Percentiles rank a stretch among this genome's conserved stretches.
Conservation (phyloP, 257 asterid species). For the Solanum arcanum region DNA sequence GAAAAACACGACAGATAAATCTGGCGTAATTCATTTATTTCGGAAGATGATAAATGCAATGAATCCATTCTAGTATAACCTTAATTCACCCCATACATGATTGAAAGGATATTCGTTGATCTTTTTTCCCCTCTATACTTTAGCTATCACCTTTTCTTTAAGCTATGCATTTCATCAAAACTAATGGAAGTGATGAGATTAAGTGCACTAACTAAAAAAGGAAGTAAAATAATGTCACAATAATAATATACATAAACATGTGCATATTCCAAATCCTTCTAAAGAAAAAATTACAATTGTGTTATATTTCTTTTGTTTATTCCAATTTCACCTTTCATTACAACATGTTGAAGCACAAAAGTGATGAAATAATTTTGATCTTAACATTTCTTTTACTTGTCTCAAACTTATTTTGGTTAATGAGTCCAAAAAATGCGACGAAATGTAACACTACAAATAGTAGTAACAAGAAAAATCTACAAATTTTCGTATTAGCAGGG, state of each 20-base stretch:
- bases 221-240: background rate
- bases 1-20: background rate
- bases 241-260: background rate
- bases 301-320: background rate
- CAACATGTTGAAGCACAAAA: background rate
- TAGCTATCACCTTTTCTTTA: background rate
- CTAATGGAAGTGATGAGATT: background rate
- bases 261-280: background rate
- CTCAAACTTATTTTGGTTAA: background rate
- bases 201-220: background rate
- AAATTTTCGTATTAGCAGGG: conserved; percentile 69
- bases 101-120: background rate
- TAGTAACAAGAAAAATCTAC: background rate
- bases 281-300: background rate
- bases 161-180: background rate
- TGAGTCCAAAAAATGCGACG: background rate
- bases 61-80: background rate
- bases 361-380: background rate
- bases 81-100: background rate
- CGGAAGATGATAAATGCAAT: background rate
- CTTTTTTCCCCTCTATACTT: background rate
- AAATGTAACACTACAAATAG: background rate
- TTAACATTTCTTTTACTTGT: background rate
- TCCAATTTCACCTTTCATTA: background rate
- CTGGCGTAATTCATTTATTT: background rate